These are phyloP conservation scores for Coffea canephora DNA, from an alignment of 257 asterid species.

Conservation along the genomic window DNA sequence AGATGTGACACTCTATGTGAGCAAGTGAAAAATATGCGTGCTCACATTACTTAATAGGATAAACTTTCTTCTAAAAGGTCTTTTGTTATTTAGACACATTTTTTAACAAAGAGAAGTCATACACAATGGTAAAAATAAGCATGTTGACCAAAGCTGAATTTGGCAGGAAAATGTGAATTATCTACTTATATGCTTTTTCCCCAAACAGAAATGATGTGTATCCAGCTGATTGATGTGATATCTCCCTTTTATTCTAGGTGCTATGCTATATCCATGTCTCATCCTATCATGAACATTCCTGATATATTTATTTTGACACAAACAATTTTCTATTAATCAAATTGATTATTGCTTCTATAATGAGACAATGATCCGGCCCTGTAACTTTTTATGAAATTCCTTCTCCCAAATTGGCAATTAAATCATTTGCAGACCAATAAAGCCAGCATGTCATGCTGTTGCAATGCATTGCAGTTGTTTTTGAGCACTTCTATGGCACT, in stretches of 20 bases:
- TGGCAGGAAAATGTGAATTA: not conserved
- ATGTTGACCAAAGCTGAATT: not conserved
- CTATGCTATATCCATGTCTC: not conserved
- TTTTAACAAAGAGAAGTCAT: not conserved
- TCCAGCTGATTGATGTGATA: not conserved
- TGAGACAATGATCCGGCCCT: not conserved
- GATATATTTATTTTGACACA: not conserved
- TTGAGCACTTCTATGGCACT: not conserved
- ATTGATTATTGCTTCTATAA: slow-evolving; percentile 1
- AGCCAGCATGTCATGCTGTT: not conserved
- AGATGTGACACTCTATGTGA: not conserved
- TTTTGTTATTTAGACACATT: too few relatives aligned
- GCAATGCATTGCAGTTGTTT: not conserved
- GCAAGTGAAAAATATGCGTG: not conserved
- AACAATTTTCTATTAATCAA: not conserved
- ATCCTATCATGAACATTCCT: not conserved
- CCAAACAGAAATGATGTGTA: not conserved
- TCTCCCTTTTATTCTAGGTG: not conserved
- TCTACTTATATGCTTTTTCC: too few relatives aligned
- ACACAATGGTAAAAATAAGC: not conserved
- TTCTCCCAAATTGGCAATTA: not conserved
- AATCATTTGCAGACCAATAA: not conserved
- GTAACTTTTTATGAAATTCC: not conserved
- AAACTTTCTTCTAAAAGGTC: not conserved
- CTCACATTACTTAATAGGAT: not conserved